These are phyloP conservation scores for Umbilicaria muhlenbergii DNA, from an alignment of 495 filamentous ascomycete species.

Conservation along the genomic window DNA sequence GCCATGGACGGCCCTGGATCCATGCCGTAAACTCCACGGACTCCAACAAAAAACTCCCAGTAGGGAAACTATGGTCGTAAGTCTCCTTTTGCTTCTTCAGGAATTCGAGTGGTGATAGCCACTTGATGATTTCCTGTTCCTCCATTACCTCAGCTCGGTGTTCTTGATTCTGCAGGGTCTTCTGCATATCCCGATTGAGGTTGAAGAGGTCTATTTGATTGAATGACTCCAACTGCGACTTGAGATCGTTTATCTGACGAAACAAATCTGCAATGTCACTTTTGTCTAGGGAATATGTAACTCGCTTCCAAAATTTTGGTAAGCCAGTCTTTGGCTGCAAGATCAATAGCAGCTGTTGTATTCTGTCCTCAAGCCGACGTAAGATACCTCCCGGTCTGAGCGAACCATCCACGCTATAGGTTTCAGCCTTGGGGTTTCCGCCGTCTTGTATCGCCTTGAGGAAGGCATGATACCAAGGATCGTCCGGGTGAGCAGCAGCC, in stretches of 20 bases:
- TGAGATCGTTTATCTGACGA: background rate
- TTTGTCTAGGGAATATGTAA: too few relatives aligned
- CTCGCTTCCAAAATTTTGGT: too few relatives aligned
- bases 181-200: background rate
- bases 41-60: slow-evolving; percentile 6
- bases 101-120: slow-evolving; percentile 11
- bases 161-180: background rate
- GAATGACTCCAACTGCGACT: background rate
- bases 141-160: background rate
- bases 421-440: too few relatives aligned
- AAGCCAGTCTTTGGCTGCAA: too few relatives aligned
- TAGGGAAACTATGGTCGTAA: slow-evolving; percentile 1
- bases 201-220: background rate
- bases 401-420: too few relatives aligned
- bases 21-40: slow-evolving; percentile 11
- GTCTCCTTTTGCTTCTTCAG: slow-evolving; percentile 5
- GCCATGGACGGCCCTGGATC: slow-evolving; percentile 5
- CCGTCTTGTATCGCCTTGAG: background rate
- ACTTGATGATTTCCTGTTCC: slow-evolving; percentile 3
- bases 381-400: too few relatives aligned
- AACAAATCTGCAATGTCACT: too few relatives aligned
- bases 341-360: too few relatives aligned
- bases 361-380: too few relatives aligned
- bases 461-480: slow-evolving; percentile 1
- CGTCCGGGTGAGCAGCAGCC: background rate